phyloP scores from a whole-genome alignment of 2,329 filamentous ascomycete genomes.

The Microdochium paspali region DNA sequence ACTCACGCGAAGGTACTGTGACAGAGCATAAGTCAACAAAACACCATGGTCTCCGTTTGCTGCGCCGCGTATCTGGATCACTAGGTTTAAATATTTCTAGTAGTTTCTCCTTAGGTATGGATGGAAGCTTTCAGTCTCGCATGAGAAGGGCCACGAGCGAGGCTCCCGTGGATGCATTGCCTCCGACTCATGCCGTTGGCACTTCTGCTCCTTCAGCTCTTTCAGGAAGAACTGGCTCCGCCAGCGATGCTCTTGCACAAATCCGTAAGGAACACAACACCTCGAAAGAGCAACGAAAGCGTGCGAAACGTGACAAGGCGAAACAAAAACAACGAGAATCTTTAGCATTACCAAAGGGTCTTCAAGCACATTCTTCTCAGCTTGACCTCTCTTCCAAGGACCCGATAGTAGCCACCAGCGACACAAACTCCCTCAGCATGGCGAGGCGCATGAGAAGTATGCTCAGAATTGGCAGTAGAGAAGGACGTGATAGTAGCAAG shows the following conservation, averaged over 20 bases:
- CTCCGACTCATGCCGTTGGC: neutral
- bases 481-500: neutral
- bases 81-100: neutral
- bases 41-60: neutral
- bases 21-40: neutral
- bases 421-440: neutral
- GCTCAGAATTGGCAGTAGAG: neutral
- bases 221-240: neutral
- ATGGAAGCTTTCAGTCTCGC: neutral
- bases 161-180: neutral
- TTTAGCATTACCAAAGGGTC: too few relatives aligned
- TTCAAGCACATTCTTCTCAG: too few relatives aligned
- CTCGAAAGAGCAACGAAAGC: neutral
- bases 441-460: neutral
- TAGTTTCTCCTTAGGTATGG: neutral
- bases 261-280: neutral
- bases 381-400: too few relatives aligned
- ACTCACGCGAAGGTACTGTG: too few relatives aligned
- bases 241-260: neutral
- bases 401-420: neutral
- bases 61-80: neutral
- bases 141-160: neutral
- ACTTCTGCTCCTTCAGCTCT: too few relatives aligned
- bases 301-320: neutral
- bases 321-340: neutral